Percentiles rank a stretch among this genome's conserved stretches.
Conservation (phyloP, 1,139 yeast species). For the Pichia sp. region DNA sequence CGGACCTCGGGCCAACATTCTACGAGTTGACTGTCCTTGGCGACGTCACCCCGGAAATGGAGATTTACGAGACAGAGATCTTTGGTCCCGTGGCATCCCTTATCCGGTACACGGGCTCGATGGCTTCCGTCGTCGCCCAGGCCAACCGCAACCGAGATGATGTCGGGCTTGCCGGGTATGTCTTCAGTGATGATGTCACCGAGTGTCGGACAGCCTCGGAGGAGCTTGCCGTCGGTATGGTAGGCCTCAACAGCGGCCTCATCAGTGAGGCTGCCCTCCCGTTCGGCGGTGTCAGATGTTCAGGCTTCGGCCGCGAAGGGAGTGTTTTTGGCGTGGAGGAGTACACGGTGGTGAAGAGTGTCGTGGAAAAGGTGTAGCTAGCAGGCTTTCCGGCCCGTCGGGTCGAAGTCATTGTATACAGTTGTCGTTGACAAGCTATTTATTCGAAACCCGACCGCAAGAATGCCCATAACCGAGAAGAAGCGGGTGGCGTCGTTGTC, state of each 20-base stretch:
- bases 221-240: conserved; percentile 76
- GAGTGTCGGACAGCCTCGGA: conserved; percentile 66
- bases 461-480: not conserved
- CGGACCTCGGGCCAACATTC: conserved; percentile 67
- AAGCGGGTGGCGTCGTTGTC: conserved; percentile 7
- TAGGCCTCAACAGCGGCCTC: conserved; percentile 69
- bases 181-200: conserved; percentile 62
- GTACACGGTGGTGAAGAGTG: conserved; percentile 61
- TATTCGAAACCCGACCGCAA: not conserved
- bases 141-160: conserved; percentile 47
- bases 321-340: conserved; percentile 73
- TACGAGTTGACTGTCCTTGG: conserved; percentile 72
- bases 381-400: not conserved
- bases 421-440: not conserved
- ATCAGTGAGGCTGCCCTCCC: conserved; percentile 72
- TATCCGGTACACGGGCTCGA: conserved; percentile 50
- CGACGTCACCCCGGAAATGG: conserved; percentile 60
- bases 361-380: conserved; percentile 32
- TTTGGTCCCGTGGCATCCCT: conserved; percentile 89
- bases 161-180: conserved; percentile 77
- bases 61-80: conserved; percentile 69
- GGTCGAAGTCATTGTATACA: too few relatives aligned
- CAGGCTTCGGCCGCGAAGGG: conserved; percentile 83
- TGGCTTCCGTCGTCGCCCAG: conserved; percentile 37
- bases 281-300: conserved; percentile 76